These are phyloP conservation scores for Middelhovenomyces tepae DNA, from an alignment of 805 yeast species.

Conservation along the genomic window DNA sequence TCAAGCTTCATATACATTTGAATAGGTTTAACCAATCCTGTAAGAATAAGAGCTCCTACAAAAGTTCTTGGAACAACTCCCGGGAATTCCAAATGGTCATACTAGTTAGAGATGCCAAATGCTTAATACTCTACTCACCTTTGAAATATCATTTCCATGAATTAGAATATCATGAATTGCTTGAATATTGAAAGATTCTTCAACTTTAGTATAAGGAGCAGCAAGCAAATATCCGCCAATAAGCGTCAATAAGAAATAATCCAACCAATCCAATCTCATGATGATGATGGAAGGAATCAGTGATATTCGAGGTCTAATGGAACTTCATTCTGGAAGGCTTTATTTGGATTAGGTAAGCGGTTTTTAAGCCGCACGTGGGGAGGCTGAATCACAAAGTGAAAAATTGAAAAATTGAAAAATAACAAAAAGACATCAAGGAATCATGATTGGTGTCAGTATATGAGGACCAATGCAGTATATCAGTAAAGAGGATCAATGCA, in stretches of 20 bases:
- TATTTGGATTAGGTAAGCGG: not conserved
- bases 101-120: constrained; percentile 25
- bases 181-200: constrained; percentile 86
- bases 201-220: constrained; percentile 86
- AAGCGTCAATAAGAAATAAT: constrained; percentile 35
- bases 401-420: too few species aligned
- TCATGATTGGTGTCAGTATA: too few species aligned
- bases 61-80: constrained; percentile 88
- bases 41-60: constrained; percentile 54
- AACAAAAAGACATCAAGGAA: too few species aligned
- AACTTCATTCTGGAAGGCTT: not conserved
- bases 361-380: too few species aligned
- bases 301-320: not conserved
- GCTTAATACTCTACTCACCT: constrained; percentile 6
- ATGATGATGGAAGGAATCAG: too few species aligned
- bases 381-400: too few species aligned
- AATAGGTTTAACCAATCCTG: constrained; percentile 33
- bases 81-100: constrained; percentile 73
- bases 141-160: constrained; percentile 42
- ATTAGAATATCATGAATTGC: constrained; percentile 75
- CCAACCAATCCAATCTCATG: constrained; percentile 22
- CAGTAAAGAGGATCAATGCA: too few species aligned
- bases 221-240: constrained; percentile 42
- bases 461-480: too few species aligned
- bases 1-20: constrained; percentile 15